Evolutionary conservation across 1,139 yeast genomes (phyloP).

Genomic region (Suhomyces taliae): DNA sequence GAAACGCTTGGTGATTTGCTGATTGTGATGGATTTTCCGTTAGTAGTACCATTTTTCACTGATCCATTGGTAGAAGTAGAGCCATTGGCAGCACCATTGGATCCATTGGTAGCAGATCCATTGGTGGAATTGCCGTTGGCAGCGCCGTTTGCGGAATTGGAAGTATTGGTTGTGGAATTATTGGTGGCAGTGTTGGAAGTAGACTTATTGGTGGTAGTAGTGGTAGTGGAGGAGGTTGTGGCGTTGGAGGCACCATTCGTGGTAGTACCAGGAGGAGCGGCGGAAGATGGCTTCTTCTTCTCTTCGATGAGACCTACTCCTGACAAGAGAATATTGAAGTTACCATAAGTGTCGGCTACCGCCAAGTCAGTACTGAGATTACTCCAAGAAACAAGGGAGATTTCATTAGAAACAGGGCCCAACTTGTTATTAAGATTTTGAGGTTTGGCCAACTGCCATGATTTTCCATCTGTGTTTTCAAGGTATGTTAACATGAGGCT

Average conservation of each 20-base stretch:
- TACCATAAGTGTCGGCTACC: constrained; percentile 49
- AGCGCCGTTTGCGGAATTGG: not conserved
- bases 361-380: constrained; percentile 56
- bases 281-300: not conserved
- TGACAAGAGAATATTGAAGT: constrained; percentile 48
- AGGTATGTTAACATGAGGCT: constrained; percentile 57
- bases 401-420: constrained; percentile 29
- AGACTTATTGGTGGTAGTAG: not conserved
- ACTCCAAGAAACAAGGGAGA: constrained; percentile 46
- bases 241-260: not conserved
- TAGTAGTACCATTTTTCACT: constrained; percentile 1
- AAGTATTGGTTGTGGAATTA: not conserved
- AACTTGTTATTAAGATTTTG: constrained; percentile 40
- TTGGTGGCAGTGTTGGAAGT: too few relatives aligned
- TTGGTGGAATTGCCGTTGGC: constrained; percentile 4
- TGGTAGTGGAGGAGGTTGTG: too few relatives aligned
- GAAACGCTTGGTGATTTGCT: not conserved
- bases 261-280: too few relatives aligned
- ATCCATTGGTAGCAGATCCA: constrained; percentile 1
- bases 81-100: constrained; percentile 8
- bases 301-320: constrained; percentile 41
- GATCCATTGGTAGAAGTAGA: not conserved
- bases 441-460: constrained; percentile 65
- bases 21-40: not conserved
- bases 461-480: constrained; percentile 60